A percentile compares a stretch with the other conserved stretches of the same genome.
Conservation (phyloP, 305 asterid species). For the Fraxinus latifolia region DNA sequence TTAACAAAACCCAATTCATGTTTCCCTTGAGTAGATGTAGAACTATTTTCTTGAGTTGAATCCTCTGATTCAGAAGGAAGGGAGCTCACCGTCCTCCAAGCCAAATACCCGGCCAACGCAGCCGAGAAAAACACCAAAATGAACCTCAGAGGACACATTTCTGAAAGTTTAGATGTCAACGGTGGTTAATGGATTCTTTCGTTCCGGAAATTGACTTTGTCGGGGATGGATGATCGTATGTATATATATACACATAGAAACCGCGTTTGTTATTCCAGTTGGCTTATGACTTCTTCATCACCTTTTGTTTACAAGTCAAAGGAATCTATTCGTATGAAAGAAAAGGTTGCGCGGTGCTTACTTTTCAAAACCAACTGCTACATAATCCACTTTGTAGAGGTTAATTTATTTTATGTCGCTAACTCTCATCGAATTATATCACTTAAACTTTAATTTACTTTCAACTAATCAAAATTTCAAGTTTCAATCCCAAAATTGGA, state of each 20-base stretch:
- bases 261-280: neutral
- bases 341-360: neutral
- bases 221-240: neutral
- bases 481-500: neutral
- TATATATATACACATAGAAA: neutral
- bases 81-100: conserved; percentile 41
- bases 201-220: neutral
- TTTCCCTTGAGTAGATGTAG: conserved; percentile 13
- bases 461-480: neutral
- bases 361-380: neutral
- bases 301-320: neutral
- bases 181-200: neutral
- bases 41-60: neutral
- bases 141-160: conserved; percentile 60
- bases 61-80: conserved; percentile 17
- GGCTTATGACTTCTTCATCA: neutral
- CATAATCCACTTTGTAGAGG: neutral
- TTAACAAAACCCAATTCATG: conserved; percentile 15
- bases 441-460: neutral
- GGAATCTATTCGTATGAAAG: neutral
- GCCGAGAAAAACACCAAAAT: conserved; percentile 56
- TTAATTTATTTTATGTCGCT: neutral
- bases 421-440: neutral
- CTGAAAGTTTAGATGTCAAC: neutral
- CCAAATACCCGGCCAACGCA: conserved; percentile 45